Base-by-base conservation (phyloP, 768 basidiomycete species). In the Agaricus blazei region DNA sequence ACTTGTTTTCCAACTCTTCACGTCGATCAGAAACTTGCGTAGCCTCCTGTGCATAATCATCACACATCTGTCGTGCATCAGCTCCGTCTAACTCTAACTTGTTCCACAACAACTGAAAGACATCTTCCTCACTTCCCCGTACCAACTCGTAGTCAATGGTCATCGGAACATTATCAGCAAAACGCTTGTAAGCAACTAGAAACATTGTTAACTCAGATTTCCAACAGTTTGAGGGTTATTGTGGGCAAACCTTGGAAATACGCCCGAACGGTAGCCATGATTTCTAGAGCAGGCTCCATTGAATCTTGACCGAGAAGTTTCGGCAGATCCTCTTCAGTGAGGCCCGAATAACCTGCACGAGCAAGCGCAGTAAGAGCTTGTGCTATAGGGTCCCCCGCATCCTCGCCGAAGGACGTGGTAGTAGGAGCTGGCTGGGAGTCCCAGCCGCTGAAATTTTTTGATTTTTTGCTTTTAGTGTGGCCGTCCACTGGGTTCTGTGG, bases 191-290 rank as follows among this genome's bases (percentile, higher is more conserved):
- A 0, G 81, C 77, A 2, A 85, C 83, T 87, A 56, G 9, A 57
- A 28, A 37, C 34, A 45, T 15, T 28, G 27, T 60, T 8, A 45
- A 15, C 36, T 41, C 42, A 11, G 9, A 24, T 27, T 37, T 23
- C 7, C 26, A 23, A 9, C 23, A 12, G 34, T 6, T 34, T 34
- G 7, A 34, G 26, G 37, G 27, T 36, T 31, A 12, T 14, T 9
- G 43, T 15, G 27, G 7, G 34, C 58, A 15, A 60, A 86, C 88
- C 87, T 75, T 88, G 84, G 66, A 88, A 89, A 59, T 89, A 88
- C 0, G 83, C 87, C 4, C 85, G 73, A 1, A 88, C 84, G 52
- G 82, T 78, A 0, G 85, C 84, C 85, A 90, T 88, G 61, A 89
- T 85, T 3, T 67, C 60, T 15, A 89, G 60, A 0, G 83, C 83